A percentile compares a stretch with the other conserved stretches of the same genome.
phyloP scores from a whole-genome alignment of 1,284 basidiomycete genomes.

The Heterobasidion irregulare region DNA sequence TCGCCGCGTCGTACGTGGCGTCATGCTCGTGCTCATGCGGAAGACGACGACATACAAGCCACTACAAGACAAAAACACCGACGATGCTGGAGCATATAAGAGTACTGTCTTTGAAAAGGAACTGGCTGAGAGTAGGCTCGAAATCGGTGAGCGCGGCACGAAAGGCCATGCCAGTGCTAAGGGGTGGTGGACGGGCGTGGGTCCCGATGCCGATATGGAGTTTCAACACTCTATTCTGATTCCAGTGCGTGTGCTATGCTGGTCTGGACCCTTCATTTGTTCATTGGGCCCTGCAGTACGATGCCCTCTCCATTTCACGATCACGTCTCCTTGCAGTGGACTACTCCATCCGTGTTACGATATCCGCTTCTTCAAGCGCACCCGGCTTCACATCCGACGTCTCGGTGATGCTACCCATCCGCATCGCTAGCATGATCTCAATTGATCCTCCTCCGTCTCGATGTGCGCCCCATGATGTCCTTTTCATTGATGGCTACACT shows the following conservation, averaged over 20 bases:
- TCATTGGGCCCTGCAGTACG: constrained; percentile 35
- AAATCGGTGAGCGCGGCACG: constrained; percentile 56
- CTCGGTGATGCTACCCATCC: constrained; percentile 61
- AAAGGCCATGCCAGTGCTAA: constrained; percentile 72
- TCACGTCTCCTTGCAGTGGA: constrained; percentile 75
- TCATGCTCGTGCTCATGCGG: constrained; percentile 65
- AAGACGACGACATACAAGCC: constrained; percentile 67
- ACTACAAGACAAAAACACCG: constrained; percentile 17
- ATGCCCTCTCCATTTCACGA: constrained; percentile 69
- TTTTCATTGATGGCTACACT: neutral
- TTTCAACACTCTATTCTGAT: constrained; percentile 60
- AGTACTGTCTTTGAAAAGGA: constrained; percentile 30
- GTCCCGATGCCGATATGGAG: constrained; percentile 49
- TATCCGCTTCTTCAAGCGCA: constrained; percentile 30
- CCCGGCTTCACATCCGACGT: constrained; percentile 59
- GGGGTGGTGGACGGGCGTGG: constrained; percentile 84
- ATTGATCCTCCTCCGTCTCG: constrained; percentile 61
- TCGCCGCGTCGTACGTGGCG: constrained; percentile 62
- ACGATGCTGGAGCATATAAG: constrained; percentile 20
- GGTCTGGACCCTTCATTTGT: neutral
- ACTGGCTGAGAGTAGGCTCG: constrained; percentile 57
- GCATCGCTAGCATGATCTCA: constrained; percentile 74
- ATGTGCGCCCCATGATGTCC: constrained; percentile 1
- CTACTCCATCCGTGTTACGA: constrained; percentile 67
- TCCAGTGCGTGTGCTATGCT: constrained; percentile 49